Conservation (phyloP, 139 green algal species). For the Coccomyxa sp. region DNA sequence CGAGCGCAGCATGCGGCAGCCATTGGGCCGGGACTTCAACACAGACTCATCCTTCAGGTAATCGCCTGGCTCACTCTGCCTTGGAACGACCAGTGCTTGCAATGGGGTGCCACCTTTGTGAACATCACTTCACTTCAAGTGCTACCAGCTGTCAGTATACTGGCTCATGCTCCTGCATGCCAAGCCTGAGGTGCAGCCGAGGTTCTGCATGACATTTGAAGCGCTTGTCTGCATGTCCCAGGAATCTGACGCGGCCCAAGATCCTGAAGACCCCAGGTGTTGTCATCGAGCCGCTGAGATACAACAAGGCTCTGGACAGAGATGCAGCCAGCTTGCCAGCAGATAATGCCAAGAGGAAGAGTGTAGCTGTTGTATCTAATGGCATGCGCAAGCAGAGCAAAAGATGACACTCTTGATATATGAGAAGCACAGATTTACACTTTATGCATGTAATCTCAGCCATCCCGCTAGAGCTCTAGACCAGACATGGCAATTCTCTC, state of each 20-base stretch:
- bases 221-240: not conserved
- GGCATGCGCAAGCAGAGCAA: not conserved
- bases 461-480: too few relatives aligned
- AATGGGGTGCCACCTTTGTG: too few relatives aligned
- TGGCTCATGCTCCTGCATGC: too few relatives aligned
- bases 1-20: conserved; percentile 70
- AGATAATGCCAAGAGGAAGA: not conserved
- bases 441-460: too few relatives aligned
- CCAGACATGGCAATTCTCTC: too few relatives aligned
- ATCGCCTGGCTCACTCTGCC: too few relatives aligned
- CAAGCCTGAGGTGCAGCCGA: too few relatives aligned
- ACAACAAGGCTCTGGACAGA: conserved; percentile 16
- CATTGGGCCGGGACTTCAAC: conserved; percentile 90
- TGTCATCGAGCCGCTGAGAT: conserved; percentile 69
- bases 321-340: not conserved
- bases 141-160: too few relatives aligned
- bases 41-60: conserved; percentile 54
- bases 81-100: too few relatives aligned
- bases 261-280: conserved; percentile 75
- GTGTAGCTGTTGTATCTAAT: conserved; percentile 1
- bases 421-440: too few relatives aligned
- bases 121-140: too few relatives aligned
- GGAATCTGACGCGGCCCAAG: conserved; percentile 76
- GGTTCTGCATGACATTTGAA: not conserved
- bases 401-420: not conserved